Conservation (phyloP, 2,329 filamentous ascomycete species). For the Apiospora sp. region DNA sequence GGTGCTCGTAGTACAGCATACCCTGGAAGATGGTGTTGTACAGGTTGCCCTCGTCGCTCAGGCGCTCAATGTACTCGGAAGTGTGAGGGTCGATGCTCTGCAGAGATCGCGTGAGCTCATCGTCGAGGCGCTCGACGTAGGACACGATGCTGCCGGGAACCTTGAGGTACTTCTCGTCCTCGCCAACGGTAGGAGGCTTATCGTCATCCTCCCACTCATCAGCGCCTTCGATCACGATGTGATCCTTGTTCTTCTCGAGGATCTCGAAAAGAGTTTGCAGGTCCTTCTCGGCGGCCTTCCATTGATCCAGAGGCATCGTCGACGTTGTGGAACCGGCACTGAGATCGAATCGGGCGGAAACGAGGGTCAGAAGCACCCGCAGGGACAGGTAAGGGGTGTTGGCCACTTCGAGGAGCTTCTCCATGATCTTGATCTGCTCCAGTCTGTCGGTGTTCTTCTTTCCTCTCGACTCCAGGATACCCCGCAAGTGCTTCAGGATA, state of each 20-base stretch:
- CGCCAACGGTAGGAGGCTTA: conserved; percentile 78
- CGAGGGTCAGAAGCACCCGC: conserved; percentile 86
- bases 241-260: conserved; percentile 80
- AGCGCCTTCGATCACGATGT: conserved; percentile 87
- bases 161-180: conserved; percentile 83
- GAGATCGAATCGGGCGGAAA: conserved; percentile 94
- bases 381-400: conserved; percentile 93
- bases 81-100: conserved; percentile 98
- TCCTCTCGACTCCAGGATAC: conserved; percentile 93
- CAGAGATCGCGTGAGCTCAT: conserved; percentile 95
- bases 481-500: conserved; percentile 94
- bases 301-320: conserved; percentile 94
- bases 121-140: conserved; percentile 92
- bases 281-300: conserved; percentile 93
- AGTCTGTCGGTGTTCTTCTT: conserved; percentile 98
- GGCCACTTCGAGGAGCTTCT: conserved; percentile 91
- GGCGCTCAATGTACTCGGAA: conserved; percentile 95
- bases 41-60: conserved; percentile 87
- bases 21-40: conserved; percentile 93
- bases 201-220: conserved; percentile 99
- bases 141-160: conserved; percentile 94
- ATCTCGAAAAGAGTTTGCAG: conserved; percentile 79
- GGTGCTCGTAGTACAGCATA: conserved; percentile 85
- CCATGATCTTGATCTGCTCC: conserved; percentile 97
- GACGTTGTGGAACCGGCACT: conserved; percentile 73